Percentiles rank a stretch among this genome's conserved stretches.
These are phyloP conservation scores for Mycena sanguinolenta DNA, from an alignment of 768 basidiomycete species.

Conservation along the genomic window DNA sequence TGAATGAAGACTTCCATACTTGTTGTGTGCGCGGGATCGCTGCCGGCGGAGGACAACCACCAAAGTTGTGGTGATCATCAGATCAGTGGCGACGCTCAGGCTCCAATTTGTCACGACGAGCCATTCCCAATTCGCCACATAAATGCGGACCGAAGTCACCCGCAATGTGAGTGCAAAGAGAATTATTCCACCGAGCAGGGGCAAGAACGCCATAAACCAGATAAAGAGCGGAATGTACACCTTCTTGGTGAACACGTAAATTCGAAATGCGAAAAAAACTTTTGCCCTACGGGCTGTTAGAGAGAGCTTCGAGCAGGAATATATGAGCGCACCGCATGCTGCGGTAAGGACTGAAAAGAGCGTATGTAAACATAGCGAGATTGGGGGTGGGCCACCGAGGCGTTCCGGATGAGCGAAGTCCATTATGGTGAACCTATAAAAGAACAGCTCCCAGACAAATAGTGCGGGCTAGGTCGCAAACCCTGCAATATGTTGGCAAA, in stretches of 20 bases:
- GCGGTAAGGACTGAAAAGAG: background rate
- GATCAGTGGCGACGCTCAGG: background rate
- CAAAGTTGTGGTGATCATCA: background rate
- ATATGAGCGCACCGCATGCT: background rate
- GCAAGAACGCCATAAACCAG: background rate
- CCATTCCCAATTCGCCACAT: background rate
- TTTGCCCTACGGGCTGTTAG: background rate
- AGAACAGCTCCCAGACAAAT: background rate
- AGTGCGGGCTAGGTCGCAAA: background rate
- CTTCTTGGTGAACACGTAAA: background rate
- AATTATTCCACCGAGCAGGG: background rate
- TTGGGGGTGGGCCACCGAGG: background rate
- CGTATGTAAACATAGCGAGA: background rate
- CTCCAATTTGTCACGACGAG: background rate
- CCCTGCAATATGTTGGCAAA: background rate
- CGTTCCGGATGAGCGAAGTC: conserved; percentile 4
- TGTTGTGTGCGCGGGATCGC: background rate
- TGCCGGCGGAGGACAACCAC: background rate
- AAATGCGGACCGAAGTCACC: background rate
- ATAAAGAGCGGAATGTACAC: background rate
- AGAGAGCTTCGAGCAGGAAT: background rate
- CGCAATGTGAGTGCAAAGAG: background rate
- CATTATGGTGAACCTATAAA: background rate
- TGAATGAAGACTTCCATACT: background rate
- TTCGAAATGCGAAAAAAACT: background rate